These are phyloP conservation scores for Saccharomycopsis fermentans DNA, from an alignment of 805 yeast genomes.

Conservation along the genomic window DNA sequence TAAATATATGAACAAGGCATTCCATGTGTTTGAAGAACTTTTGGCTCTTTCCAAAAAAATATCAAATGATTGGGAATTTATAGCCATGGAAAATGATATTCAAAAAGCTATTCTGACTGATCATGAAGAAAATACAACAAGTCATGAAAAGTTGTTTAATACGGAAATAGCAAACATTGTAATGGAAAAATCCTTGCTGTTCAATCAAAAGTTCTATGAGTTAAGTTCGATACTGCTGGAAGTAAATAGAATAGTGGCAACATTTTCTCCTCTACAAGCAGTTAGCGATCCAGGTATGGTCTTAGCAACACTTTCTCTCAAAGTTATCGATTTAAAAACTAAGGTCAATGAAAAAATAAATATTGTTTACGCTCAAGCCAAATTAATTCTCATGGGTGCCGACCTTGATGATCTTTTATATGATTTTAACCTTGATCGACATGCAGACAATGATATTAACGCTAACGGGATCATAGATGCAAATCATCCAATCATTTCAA, in stretches of 20 bases:
- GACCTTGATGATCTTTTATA: slow-evolving; percentile 34
- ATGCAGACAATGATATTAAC: slow-evolving; percentile 3
- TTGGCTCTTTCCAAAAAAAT: slow-evolving; percentile 1
- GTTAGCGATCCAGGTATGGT: slow-evolving; percentile 50
- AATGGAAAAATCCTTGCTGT: slow-evolving; percentile 35
- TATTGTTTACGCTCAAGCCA: slow-evolving; percentile 46
- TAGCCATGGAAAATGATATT: slow-evolving; percentile 14
- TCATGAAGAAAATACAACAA: background rate
- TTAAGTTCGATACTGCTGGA: slow-evolving; percentile 38
- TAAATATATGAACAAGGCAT: slow-evolving; percentile 17
- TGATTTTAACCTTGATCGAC: slow-evolving; percentile 10
- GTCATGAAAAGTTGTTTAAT: slow-evolving; percentile 27
- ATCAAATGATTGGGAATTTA: slow-evolving; percentile 15
- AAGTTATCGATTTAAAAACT: slow-evolving; percentile 40
- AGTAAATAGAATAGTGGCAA: slow-evolving; percentile 32
- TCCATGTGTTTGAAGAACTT: slow-evolving; percentile 5
- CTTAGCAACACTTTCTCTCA: slow-evolving; percentile 38
- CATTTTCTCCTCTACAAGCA: slow-evolving; percentile 36
- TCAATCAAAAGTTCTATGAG: slow-evolving; percentile 32
- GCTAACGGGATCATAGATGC: slow-evolving; percentile 23
- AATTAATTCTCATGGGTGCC: slow-evolving; percentile 43
- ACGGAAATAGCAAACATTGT: slow-evolving; percentile 39
- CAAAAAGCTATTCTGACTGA: background rate
- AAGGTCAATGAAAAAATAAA: slow-evolving; percentile 38
- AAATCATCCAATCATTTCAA: slow-evolving; percentile 17